Percentiles rank a stretch among this genome's conserved stretches.
Conservation (phyloP, 1,284 basidiomycete genomes). For the Ganoderma lucidum region DNA sequence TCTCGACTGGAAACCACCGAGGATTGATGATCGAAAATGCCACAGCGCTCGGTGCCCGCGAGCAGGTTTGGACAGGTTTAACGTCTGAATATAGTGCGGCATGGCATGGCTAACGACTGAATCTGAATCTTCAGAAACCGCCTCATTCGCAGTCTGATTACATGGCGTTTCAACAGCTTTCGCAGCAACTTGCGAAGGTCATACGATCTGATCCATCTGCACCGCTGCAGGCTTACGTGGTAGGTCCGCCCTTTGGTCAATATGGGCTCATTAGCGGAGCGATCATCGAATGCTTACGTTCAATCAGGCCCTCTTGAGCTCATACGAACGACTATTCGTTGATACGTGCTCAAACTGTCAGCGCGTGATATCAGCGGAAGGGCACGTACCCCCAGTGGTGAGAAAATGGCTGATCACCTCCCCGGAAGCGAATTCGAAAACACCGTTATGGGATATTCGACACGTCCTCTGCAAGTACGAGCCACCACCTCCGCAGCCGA, state of each 20-base stretch:
- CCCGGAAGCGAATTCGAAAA: conserved; percentile 33
- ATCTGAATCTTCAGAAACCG: conserved; percentile 53
- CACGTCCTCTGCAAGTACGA: conserved; percentile 59
- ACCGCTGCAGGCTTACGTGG: conserved; percentile 57
- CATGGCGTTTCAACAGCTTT: conserved; percentile 65
- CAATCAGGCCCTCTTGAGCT: conserved; percentile 55
- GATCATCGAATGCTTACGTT: conserved; percentile 14
- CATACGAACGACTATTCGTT: conserved; percentile 68
- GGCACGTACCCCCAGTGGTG: conserved; percentile 74
- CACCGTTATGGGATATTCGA: conserved; percentile 55
- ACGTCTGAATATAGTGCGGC: neutral
- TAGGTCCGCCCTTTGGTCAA: conserved; percentile 32
- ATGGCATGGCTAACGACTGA: conserved; percentile 13
- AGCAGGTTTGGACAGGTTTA: conserved; percentile 54
- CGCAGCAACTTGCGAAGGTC: conserved; percentile 69
- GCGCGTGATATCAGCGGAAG: conserved; percentile 70
- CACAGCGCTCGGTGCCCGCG: conserved; percentile 71
- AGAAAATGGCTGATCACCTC: conserved; percentile 57
- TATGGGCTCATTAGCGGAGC: conserved; percentile 11
- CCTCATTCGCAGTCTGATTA: conserved; percentile 75
- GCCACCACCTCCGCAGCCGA: conserved; percentile 17
- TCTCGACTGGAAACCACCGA: conserved; percentile 39
- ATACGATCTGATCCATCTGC: conserved; percentile 60
- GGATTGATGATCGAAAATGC: conserved; percentile 63
- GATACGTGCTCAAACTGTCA: conserved; percentile 63